Conservation (phyloP, 164 flowering plant genomes). For the Akebia trifoliata region DNA sequence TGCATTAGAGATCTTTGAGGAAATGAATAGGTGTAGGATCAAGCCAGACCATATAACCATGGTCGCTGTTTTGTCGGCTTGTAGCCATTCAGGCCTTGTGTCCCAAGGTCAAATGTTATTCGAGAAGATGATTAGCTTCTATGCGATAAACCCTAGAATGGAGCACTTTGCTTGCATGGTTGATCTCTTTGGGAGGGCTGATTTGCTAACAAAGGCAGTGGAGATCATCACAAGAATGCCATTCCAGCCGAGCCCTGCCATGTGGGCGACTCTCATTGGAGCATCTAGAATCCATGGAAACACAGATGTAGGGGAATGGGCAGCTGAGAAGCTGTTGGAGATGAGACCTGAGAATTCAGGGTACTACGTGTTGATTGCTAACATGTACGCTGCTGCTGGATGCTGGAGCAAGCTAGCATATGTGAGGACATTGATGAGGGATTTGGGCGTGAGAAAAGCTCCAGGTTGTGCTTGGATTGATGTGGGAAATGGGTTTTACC, state of each 20-base stretch:
- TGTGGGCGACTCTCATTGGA: constrained; percentile 61
- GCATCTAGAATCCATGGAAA: constrained; percentile 46
- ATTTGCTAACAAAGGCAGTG: constrained; percentile 38
- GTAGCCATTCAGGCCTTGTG: constrained; percentile 63
- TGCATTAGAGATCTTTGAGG: constrained; percentile 43
- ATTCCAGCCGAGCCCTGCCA: constrained; percentile 37
- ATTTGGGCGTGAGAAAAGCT: constrained; percentile 41
- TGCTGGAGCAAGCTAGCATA: constrained; percentile 44
- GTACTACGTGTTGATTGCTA: constrained; percentile 54
- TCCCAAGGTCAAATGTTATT: constrained; percentile 36
- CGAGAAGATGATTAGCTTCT: constrained; percentile 31
- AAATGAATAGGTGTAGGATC: constrained; percentile 37
- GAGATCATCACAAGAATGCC: constrained; percentile 44
- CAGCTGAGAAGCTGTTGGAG: constrained; percentile 44
- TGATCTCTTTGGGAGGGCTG: constrained; percentile 65
- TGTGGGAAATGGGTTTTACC: constrained; percentile 31
- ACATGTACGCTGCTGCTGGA: constrained; percentile 56
- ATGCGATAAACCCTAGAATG: constrained; percentile 37
- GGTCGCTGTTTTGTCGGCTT: constrained; percentile 59
- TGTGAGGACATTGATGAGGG: constrained; percentile 50
- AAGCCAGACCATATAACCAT: constrained; percentile 59
- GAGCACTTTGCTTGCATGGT: constrained; percentile 64
- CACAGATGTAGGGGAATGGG: constrained; percentile 54
- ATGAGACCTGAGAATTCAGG: constrained; percentile 46
- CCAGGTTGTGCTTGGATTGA: constrained; percentile 60